Conservation (phyloP, 2,329 filamentous ascomycete species). For the Colletotrichum siamense region DNA sequence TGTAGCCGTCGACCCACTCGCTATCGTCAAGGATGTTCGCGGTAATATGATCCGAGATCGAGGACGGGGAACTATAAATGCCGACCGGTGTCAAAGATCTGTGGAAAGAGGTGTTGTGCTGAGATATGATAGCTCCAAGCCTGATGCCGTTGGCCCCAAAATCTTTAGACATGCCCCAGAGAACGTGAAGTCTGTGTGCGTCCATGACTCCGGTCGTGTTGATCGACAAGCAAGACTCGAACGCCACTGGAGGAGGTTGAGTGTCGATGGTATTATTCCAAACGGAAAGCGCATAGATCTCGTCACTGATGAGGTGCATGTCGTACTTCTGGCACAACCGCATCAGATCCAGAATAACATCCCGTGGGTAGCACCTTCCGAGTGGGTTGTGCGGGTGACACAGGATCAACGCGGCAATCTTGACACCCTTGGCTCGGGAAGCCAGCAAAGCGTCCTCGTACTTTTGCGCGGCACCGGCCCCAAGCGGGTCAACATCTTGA, state of each 20-base stretch:
- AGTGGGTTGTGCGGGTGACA: constrained; percentile 42
- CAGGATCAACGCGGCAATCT: neutral
- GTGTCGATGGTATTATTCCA: constrained; percentile 43
- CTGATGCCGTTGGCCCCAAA: constrained; percentile 51
- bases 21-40: constrained; percentile 19
- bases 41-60: constrained; percentile 7
- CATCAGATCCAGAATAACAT: neutral
- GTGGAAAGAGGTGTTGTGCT: constrained; percentile 28
- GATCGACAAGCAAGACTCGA: constrained; percentile 44
- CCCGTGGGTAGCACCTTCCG: constrained; percentile 1
- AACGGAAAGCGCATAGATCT: constrained; percentile 52
- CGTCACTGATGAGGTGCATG: constrained; percentile 52
- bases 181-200: constrained; percentile 43
- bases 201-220: constrained; percentile 39
- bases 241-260: constrained; percentile 39
- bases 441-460: constrained; percentile 31
- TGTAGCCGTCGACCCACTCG: constrained; percentile 45
- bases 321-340: constrained; percentile 29
- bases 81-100: neutral
- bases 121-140: constrained; percentile 36
- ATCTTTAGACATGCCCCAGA: constrained; percentile 36
- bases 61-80: constrained; percentile 9
- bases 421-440: constrained; percentile 33
- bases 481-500: neutral
- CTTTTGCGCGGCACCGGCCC: neutral